Evolutionary conservation across 2,329 filamentous ascomycete species (phyloP).

Genomic region (Fusarium protoensiforme): DNA sequence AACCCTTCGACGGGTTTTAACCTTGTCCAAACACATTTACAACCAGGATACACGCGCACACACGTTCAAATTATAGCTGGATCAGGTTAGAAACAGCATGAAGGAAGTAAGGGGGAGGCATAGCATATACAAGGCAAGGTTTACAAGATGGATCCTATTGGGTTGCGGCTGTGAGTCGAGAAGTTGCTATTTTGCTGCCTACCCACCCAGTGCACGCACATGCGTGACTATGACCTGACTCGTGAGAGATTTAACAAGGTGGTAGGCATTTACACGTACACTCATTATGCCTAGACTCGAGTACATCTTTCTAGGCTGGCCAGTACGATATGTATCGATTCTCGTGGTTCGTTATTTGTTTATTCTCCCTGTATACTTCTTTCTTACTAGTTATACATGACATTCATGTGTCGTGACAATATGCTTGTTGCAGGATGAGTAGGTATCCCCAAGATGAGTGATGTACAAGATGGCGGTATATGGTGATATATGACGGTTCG

Average conservation of each 20-base stretch:
- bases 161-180: constrained; percentile 4
- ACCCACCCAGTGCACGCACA: not conserved
- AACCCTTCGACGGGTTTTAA: constrained; percentile 4
- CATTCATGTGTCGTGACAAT: not conserved
- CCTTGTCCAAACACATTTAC: not conserved
- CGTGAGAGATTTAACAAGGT: not conserved
- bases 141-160: not conserved
- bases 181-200: not conserved
- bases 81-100: constrained; percentile 22
- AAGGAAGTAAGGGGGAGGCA: constrained; percentile 8
- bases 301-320: not conserved
- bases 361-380: not conserved
- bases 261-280: not conserved
- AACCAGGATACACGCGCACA: not conserved
- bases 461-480: constrained; percentile 22
- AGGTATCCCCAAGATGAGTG: constrained; percentile 1
- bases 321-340: not conserved
- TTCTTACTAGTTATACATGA: constrained; percentile 29
- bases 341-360: not conserved
- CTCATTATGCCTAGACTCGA: not conserved
- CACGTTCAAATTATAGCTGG: constrained; percentile 9
- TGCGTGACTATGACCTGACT: not conserved
- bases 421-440: not conserved
- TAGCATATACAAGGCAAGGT: constrained; percentile 35
- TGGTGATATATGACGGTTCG: not conserved